A percentile compares a stretch with the other conserved stretches of the same genome.
Evolutionary conservation across 1,284 basidiomycete species (phyloP).

Genomic region (Austropuccinia psidii): DNA sequence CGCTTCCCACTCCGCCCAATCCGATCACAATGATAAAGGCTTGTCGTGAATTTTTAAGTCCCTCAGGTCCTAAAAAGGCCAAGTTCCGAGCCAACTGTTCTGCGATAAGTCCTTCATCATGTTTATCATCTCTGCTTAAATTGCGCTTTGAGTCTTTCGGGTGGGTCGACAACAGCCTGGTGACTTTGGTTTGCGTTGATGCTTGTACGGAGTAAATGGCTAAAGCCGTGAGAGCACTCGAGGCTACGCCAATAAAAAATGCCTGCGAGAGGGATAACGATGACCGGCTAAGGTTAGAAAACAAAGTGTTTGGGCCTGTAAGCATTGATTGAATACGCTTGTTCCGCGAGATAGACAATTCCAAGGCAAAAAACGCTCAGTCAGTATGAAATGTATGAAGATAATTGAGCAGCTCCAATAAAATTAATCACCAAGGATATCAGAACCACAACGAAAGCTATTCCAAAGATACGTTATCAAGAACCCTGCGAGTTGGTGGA

Average conservation of each 20-base stretch:
- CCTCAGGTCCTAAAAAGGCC: constrained; percentile 84
- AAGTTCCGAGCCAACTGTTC: constrained; percentile 84
- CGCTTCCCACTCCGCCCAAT: constrained; percentile 92
- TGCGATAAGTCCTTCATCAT: constrained; percentile 47
- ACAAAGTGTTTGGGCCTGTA: no score
- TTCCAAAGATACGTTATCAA: not conserved
- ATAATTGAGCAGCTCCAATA: no score
- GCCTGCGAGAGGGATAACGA: not conserved
- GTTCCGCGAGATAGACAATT: no score
- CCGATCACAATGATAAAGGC: constrained; percentile 81
- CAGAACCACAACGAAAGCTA: not conserved
- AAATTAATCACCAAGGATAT: no score
- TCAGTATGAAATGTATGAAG: no score
- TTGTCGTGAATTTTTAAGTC: constrained; percentile 69
- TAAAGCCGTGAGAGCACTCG: constrained; percentile 8
- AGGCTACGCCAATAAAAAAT: not conserved
- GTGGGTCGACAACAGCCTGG: not conserved
- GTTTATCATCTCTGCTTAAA: not conserved
- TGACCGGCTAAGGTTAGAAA: no score
- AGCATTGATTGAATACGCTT: no score
- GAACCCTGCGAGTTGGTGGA: no score
- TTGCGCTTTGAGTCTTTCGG: not conserved
- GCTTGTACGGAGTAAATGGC: not conserved
- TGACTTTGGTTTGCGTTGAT: not conserved
- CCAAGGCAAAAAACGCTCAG: no score